A percentile compares a stretch with the other conserved stretches of the same genome.
These are phyloP conservation scores for Aspergillus asperescens DNA, from an alignment of 495 filamentous ascomycete genomes.

Conservation along the genomic window DNA sequence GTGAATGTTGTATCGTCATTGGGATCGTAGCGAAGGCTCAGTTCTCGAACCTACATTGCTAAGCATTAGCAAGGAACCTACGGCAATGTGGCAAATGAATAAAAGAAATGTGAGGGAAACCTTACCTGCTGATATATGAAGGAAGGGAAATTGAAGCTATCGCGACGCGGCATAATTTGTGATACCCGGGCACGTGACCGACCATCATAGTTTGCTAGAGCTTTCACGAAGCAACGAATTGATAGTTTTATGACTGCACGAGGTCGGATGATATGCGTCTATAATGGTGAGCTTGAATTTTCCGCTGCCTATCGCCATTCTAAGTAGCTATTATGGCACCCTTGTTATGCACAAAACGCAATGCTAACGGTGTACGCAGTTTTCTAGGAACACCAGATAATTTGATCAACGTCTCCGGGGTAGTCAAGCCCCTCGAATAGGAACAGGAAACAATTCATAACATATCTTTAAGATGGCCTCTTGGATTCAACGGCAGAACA, in stretches of 20 bases:
- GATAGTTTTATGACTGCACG: neutral
- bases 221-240: neutral
- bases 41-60: neutral
- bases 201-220: conserved; percentile 3
- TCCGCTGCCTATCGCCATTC: no score
- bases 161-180: neutral
- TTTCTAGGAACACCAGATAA: neutral
- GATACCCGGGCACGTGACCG: conserved; percentile 14
- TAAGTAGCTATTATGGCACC: no score
- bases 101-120: neutral
- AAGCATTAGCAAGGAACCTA: neutral
- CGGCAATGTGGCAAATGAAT: neutral
- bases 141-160: neutral
- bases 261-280: neutral
- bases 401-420: neutral
- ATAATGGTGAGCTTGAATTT: conserved; percentile 5
- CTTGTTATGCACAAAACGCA: neutral
- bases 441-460: neutral
- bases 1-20: conserved; percentile 34
- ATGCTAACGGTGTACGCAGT: neutral
- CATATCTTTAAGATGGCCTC: conserved; percentile 44
- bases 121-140: conserved; percentile 5
- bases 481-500: conserved; percentile 51
- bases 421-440: neutral
- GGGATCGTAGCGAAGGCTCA: conserved; percentile 18